Conservation (phyloP, 371 early-diverging fungal genomes). For the Saksenaea oblongispora region DNA sequence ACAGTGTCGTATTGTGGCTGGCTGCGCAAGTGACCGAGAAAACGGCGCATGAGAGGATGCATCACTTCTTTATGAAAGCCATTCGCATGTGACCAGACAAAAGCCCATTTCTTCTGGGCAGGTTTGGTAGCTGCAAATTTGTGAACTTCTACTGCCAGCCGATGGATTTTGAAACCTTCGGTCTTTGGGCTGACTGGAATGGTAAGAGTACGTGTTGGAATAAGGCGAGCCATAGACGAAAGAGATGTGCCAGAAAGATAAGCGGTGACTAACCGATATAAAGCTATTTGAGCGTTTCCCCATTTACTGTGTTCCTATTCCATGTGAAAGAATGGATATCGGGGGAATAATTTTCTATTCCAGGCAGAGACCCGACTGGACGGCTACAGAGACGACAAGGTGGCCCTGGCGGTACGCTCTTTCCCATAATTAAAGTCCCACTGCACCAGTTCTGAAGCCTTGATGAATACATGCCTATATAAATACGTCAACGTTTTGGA, state of each 20-base stretch:
- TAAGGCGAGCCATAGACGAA: conserved; percentile 11
- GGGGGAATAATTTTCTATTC: no score
- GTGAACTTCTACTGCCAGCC: conserved; percentile 34
- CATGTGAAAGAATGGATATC: no score
- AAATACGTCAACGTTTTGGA: no score
- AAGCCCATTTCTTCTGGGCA: conserved; percentile 20
- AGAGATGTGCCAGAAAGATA: background rate
- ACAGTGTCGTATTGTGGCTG: conserved; percentile 24
- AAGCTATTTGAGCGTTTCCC: no score
- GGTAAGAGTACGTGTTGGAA: background rate
- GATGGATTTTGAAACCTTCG: conserved; percentile 24
- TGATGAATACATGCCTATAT: no score
- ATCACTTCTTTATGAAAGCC: conserved; percentile 44
- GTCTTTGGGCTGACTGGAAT: conserved; percentile 30
- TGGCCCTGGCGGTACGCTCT: no score
- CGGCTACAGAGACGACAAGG: no score
- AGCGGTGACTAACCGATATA: no score
- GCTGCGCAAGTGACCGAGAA: conserved; percentile 15
- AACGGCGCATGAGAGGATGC: conserved; percentile 37
- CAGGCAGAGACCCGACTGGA: no score
- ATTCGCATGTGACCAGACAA: conserved; percentile 43
- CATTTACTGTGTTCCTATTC: no score
- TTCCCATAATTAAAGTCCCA: no score
- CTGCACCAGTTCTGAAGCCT: no score
- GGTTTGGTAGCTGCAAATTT: conserved; percentile 19